Evolutionary conservation across 106 monocot species (phyloP).

Genomic region (Gastrodia elata): DNA sequence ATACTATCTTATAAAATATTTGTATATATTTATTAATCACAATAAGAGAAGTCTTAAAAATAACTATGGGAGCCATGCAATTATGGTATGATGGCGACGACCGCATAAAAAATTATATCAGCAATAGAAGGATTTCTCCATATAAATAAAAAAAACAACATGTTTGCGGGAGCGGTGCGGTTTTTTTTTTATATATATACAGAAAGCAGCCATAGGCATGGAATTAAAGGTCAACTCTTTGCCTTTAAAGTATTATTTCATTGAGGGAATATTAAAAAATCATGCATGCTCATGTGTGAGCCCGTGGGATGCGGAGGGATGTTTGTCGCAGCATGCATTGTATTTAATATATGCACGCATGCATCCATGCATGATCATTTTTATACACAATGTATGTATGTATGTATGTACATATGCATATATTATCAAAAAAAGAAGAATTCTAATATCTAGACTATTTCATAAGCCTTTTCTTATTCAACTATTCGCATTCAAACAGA

Average conservation of each 20-base stretch:
- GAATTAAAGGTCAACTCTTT: slow-evolving; percentile 1
- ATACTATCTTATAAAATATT: too few species aligned
- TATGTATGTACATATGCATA: not conserved
- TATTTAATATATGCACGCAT: not conserved
- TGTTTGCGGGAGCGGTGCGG: too few species aligned
- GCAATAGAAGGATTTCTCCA: too few species aligned
- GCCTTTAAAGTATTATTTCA: not conserved
- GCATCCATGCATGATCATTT: not conserved
- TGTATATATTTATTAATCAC: too few species aligned
- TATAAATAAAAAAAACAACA: too few species aligned
- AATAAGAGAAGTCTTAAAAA: too few species aligned
- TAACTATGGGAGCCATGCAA: too few species aligned
- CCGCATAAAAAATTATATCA: too few species aligned
- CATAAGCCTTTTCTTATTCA: not conserved
- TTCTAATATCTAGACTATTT: not conserved
- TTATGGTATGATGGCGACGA: too few species aligned
- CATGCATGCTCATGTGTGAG: not conserved
- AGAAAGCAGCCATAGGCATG: not conserved
- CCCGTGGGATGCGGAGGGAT: not conserved
- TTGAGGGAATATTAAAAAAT: not conserved
- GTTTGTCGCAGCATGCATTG: not conserved
- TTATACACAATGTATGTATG: not conserved
- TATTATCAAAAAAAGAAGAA: not conserved
- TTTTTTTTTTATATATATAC: too few species aligned
- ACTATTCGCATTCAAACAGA: not conserved